These are phyloP conservation scores for Ceriops tagal DNA, from an alignment of 345 rosid genomes.

Conservation along the genomic window DNA sequence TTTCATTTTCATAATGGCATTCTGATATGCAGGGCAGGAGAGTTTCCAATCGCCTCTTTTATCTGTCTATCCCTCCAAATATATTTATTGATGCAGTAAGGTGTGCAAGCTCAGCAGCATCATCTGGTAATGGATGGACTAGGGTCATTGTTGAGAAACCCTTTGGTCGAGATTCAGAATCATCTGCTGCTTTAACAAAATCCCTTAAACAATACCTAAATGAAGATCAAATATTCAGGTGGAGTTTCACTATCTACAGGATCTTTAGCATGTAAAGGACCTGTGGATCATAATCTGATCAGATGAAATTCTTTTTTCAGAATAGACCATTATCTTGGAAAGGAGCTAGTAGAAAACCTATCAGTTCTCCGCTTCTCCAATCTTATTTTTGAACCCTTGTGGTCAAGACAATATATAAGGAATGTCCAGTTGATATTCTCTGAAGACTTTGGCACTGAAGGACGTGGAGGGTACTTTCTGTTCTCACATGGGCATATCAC, in stretches of 20 bases:
- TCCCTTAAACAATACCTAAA: conserved; percentile 71
- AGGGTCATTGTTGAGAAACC: conserved; percentile 99
- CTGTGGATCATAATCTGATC: conserved; percentile 18
- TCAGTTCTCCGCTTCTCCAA: conserved; percentile 97
- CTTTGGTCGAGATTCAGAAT: conserved; percentile 94
- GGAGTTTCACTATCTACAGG: neutral
- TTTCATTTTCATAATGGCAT: conserved; percentile 15
- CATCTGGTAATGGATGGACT: conserved; percentile 92
- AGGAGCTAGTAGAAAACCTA: conserved; percentile 94
- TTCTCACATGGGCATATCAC: conserved; percentile 7
- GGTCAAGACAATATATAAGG: conserved; percentile 96
- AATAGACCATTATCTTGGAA: conserved; percentile 96
- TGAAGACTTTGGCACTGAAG: conserved; percentile 98
- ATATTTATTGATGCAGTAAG: conserved; percentile 88
- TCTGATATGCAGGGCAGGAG: conserved; percentile 56
- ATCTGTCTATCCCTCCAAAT: conserved; percentile 92
- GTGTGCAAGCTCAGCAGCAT: conserved; percentile 87
- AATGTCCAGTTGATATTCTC: conserved; percentile 92
- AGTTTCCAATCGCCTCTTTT: conserved; percentile 88
- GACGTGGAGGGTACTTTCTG: conserved; percentile 87
- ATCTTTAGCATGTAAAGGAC: conserved; percentile 2
- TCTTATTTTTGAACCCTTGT: conserved; percentile 91
- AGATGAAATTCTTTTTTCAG: conserved; percentile 36
- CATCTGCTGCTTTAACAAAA: conserved; percentile 91
- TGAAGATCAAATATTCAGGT: conserved; percentile 98